Conservation (phyloP, 768 basidiomycete genomes). For the Crepidotus variabilis region DNA sequence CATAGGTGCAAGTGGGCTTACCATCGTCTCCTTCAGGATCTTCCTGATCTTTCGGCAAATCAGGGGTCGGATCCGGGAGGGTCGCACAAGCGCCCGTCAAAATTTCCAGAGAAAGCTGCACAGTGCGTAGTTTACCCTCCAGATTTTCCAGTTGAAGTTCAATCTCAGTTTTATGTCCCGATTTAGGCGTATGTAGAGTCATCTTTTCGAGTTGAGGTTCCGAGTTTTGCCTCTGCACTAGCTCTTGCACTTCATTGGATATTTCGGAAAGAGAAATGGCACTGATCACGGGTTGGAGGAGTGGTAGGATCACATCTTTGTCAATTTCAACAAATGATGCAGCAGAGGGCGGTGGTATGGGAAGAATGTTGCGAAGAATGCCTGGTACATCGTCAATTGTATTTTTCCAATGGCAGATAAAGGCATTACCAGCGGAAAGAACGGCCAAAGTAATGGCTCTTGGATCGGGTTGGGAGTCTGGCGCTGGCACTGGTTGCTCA, state of each 20-base stretch:
- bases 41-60: constrained; percentile 34
- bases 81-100: constrained; percentile 86
- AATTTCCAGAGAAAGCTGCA: constrained; percentile 84
- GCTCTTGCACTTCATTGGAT: constrained; percentile 45
- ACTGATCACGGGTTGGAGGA: constrained; percentile 62
- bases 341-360: constrained; percentile 65
- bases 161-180: constrained; percentile 68
- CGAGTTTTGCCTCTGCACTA: constrained; percentile 49
- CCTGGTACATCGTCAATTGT: constrained; percentile 36
- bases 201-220: constrained; percentile 53
- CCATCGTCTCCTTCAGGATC: constrained; percentile 34
- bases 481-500: constrained; percentile 27
- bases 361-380: constrained; percentile 72
- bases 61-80: constrained; percentile 69
- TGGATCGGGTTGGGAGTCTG: constrained; percentile 45
- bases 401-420: not conserved
- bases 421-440: constrained; percentile 63
- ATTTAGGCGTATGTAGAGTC: constrained; percentile 63
- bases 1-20: not conserved
- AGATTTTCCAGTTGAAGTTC: constrained; percentile 72
- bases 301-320: constrained; percentile 66
- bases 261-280: constrained; percentile 52
- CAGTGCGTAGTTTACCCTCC: constrained; percentile 67
- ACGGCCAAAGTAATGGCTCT: constrained; percentile 54
- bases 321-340: constrained; percentile 65